phyloP scores from a whole-genome alignment of 2,329 filamentous ascomycete species.

The Xylaria sp. region DNA sequence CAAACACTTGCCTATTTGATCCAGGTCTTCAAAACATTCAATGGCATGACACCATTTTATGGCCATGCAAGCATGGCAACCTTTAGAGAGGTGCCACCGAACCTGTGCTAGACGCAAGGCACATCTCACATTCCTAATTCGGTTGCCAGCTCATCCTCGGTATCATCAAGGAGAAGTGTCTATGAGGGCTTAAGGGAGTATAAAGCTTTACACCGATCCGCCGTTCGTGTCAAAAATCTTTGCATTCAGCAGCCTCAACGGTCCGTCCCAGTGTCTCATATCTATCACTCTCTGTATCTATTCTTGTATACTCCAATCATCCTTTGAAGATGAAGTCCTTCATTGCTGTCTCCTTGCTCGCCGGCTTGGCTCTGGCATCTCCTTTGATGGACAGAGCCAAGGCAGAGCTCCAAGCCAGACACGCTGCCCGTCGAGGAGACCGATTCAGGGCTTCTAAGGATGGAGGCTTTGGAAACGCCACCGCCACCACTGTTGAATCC shows the following conservation, averaged over 20 bases:
- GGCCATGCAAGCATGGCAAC: conserved; percentile 21
- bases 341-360: conserved; percentile 18
- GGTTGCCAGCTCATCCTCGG: conserved; percentile 16
- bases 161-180: conserved; percentile 14
- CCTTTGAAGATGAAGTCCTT: conserved; percentile 30
- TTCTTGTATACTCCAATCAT: neutral
- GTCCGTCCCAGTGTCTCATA: neutral
- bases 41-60: conserved; percentile 16
- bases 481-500: conserved; percentile 22
- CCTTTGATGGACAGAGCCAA: conserved; percentile 34
- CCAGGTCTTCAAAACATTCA: conserved; percentile 3
- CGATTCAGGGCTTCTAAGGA: conserved; percentile 18
- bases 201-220: conserved; percentile 26
- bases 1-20: conserved; percentile 32
- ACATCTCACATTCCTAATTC: conserved; percentile 34
- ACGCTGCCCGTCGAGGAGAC: conserved; percentile 22
- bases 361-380: conserved; percentile 28
- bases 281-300: neutral
- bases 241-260: conserved; percentile 12
- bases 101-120: conserved; percentile 1
- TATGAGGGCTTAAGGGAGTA: conserved; percentile 13
- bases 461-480: conserved; percentile 21
- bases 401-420: conserved; percentile 27
- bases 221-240: neutral
- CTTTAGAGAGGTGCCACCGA: conserved; percentile 2